Evolutionary conservation across 2,329 filamentous ascomycete species (phyloP).

Genomic region (Stagonosporopsis rhizophila): DNA sequence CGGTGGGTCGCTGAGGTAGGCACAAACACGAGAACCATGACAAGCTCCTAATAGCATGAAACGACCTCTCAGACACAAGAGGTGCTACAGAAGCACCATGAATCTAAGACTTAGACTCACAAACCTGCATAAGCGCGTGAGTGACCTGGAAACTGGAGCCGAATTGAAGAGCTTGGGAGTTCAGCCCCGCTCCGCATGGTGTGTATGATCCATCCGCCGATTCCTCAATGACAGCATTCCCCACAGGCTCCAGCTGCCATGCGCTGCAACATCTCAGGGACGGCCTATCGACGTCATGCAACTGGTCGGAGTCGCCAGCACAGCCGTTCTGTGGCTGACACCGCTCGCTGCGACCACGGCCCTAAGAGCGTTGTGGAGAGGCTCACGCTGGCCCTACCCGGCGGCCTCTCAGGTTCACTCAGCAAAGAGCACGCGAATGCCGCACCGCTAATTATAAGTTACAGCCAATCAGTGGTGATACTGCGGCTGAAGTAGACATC

Average conservation of each 20-base stretch:
- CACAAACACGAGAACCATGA: slow-evolving; percentile 31
- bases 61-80: slow-evolving; percentile 40
- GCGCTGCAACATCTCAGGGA: slow-evolving; percentile 30
- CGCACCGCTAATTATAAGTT: slow-evolving; percentile 43
- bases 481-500: slow-evolving; percentile 29
- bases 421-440: slow-evolving; percentile 41
- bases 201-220: slow-evolving; percentile 42
- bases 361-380: slow-evolving; percentile 34
- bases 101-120: slow-evolving; percentile 43
- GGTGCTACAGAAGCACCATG: slow-evolving; percentile 37
- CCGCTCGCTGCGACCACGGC: slow-evolving; percentile 29
- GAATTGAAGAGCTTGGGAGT: slow-evolving; percentile 20
- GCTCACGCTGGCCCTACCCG: slow-evolving; percentile 34
- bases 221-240: slow-evolving; percentile 40
- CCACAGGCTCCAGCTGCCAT: slow-evolving; percentile 43
- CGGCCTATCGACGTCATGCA: slow-evolving; percentile 36
- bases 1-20: slow-evolving; percentile 36
- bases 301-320: slow-evolving; percentile 43
- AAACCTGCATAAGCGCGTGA: slow-evolving; percentile 44
- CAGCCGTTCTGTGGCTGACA: slow-evolving; percentile 49
- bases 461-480: slow-evolving; percentile 35
- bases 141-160: slow-evolving; percentile 36
- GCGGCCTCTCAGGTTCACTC: slow-evolving; percentile 37
- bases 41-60: slow-evolving; percentile 35
- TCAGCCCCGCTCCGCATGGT: slow-evolving; percentile 46